phyloP scores from a whole-genome alignment of 2,329 filamentous ascomycete species.

The Aphanoascus verrucosus region DNA sequence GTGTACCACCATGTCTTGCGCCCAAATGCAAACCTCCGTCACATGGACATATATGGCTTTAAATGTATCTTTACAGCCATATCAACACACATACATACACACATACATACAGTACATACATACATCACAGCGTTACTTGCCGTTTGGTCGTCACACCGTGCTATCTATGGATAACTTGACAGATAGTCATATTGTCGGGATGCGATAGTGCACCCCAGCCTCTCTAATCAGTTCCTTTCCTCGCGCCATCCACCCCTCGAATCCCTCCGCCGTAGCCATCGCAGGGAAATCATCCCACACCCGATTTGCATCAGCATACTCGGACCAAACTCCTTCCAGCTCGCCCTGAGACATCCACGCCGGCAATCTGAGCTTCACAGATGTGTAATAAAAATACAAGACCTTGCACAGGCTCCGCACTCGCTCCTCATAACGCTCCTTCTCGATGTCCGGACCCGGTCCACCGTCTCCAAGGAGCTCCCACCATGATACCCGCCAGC shows the following conservation, averaged over 20 bases:
- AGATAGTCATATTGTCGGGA: conserved; percentile 1
- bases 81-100: too few species aligned
- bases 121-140: too few species aligned
- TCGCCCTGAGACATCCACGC: conserved; percentile 30
- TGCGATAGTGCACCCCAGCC: conserved; percentile 20
- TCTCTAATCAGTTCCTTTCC: conserved; percentile 33
- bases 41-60: too few species aligned
- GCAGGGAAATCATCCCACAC: conserved; percentile 37
- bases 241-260: conserved; percentile 32
- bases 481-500: conserved; percentile 40
- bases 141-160: neutral
- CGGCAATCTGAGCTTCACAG: conserved; percentile 33
- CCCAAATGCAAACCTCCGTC: too few species aligned
- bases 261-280: conserved; percentile 31
- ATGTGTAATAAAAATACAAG: conserved; percentile 39
- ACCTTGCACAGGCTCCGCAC: conserved; percentile 35
- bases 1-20: too few species aligned
- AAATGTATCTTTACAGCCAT: too few species aligned
- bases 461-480: conserved; percentile 33
- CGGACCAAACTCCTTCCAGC: conserved; percentile 33
- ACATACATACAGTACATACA: too few species aligned
- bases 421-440: conserved; percentile 33
- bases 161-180: neutral
- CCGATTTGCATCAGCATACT: conserved; percentile 33
- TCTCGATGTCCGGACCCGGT: conserved; percentile 24